Base-by-base conservation (phyloP, 202 grass and related monocot genomes). In the Miscanthus sacchariflorus region DNA sequence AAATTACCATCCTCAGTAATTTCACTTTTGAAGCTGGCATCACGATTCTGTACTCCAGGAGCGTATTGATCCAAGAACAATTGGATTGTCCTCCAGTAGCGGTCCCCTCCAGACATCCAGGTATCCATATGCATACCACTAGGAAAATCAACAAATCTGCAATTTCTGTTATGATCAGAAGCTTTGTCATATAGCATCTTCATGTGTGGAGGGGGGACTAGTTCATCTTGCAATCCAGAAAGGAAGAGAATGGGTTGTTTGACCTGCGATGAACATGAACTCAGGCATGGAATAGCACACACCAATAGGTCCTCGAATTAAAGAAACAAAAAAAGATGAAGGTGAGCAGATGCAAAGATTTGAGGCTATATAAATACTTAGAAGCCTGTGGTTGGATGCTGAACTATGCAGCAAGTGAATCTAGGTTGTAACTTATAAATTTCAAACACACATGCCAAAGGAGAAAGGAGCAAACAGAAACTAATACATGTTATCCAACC, bases 71-170 rank as follows among this genome's bases (percentile, higher is more conserved):
- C 84, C 67, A 99, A 85, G 81, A 97, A 97, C 86, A 99, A 88
- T 56, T 99, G 91, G 36, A 95, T 90, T 81, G 88, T 67, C 91
- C 97, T 96, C 97, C 97, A 99, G 68, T 99, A 99, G 27, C 97
- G 93, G 48, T 92, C 90, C 66, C 93, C 93, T 71, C 93, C 94
- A 91, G 97, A 93, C 40, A 81, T 86, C 97, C 97, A 99, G 77
- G 93, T 99, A 86, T 99, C 94, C 97, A 99, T 97, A 87, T 99
- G 97, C 93, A 95, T 99, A 40, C 97, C 97, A 90, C 61, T 90
- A 83, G 93, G 97, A 90, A 99, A 99, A 89, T 99, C 97, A 49
- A 99, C 85, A 92, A 99, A 99, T 81, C 90, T 89, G 78, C 91
- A 92, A 46, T 87, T 43, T 15, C 12, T 91, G 72, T 99, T 99